Conservation (phyloP, 2,329 filamentous ascomycete genomes). For the Colletotrichum filicis region DNA sequence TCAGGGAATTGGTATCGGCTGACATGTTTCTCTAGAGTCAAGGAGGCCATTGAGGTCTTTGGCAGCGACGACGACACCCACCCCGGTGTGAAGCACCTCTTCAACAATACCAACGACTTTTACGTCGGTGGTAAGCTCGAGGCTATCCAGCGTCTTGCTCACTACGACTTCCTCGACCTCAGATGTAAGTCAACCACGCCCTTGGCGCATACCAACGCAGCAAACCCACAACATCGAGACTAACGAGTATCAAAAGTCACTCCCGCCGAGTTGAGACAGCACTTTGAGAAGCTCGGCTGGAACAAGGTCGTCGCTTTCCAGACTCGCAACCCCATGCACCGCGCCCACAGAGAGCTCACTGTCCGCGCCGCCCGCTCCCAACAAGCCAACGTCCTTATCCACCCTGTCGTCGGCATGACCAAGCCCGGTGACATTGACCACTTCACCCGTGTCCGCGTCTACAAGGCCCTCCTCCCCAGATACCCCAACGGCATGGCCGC, state of each 20-base stretch:
- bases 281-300: constrained; percentile 99
- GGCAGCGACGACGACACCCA: constrained; percentile 90
- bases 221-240: neutral
- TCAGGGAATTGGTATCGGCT: constrained; percentile 63
- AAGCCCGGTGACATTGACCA: constrained; percentile 99
- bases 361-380: constrained; percentile 95
- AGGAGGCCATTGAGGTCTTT: constrained; percentile 94
- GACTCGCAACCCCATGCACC: constrained; percentile 99
- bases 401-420: constrained; percentile 97
- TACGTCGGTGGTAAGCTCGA: constrained; percentile 97
- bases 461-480: constrained; percentile 94
- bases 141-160: constrained; percentile 92
- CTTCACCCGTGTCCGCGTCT: constrained; percentile 98
- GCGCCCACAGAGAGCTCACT: constrained; percentile 96
- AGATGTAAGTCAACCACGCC: constrained; percentile 73
- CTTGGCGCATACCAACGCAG: neutral
- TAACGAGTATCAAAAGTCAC: constrained; percentile 70
- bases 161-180: constrained; percentile 98
- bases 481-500: constrained; percentile 99
- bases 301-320: constrained; percentile 98
- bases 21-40: constrained; percentile 63
- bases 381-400: constrained; percentile 98
- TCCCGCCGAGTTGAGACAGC: constrained; percentile 90
- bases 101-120: constrained; percentile 82
- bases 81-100: constrained; percentile 92